A percentile compares a stretch with the other conserved stretches of the same genome.
Conservation (phyloP, 805 yeast species). For the Spathaspora boniae region DNA sequence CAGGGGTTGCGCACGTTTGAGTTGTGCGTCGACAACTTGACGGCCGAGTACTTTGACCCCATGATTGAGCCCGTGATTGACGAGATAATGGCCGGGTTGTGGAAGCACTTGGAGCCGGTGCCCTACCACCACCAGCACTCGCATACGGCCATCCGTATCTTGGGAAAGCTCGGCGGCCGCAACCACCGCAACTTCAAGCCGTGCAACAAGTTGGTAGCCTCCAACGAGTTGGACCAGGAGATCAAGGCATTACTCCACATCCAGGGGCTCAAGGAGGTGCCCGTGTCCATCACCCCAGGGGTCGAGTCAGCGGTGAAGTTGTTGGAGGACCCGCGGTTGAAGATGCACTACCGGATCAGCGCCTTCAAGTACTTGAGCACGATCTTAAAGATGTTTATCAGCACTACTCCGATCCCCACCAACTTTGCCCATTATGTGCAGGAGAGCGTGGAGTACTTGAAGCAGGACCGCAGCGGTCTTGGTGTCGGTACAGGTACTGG, state of each 20-base stretch:
- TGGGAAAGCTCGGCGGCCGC: constrained; percentile 96
- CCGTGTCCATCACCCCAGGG: constrained; percentile 81
- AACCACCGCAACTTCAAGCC: constrained; percentile 82
- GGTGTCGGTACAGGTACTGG: constrained; percentile 14
- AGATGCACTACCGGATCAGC: constrained; percentile 66
- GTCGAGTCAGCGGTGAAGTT: constrained; percentile 73
- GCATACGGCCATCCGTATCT: constrained; percentile 86
- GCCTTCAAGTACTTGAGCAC: constrained; percentile 72
- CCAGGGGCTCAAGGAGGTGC: constrained; percentile 61
- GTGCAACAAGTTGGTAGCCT: constrained; percentile 59
- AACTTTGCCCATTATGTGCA: constrained; percentile 42
- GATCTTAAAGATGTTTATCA: constrained; percentile 66
- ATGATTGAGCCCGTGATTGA: constrained; percentile 94
- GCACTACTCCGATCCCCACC: constrained; percentile 47
- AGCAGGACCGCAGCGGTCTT: constrained; percentile 35
- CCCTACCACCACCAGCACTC: constrained; percentile 95
- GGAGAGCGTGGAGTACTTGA: constrained; percentile 46
- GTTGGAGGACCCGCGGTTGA: constrained; percentile 61
- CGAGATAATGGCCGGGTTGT: constrained; percentile 89
- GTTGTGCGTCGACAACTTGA: constrained; percentile 90
- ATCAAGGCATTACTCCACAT: constrained; percentile 65
- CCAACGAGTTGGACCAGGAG: constrained; percentile 60
- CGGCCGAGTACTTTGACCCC: constrained; percentile 96
- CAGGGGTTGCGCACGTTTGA: constrained; percentile 95
- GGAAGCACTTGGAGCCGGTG: constrained; percentile 86